These are phyloP conservation scores for Pharnaceum exiguum DNA, from an alignment of 148 eudicot genomes.

Conservation along the genomic window DNA sequence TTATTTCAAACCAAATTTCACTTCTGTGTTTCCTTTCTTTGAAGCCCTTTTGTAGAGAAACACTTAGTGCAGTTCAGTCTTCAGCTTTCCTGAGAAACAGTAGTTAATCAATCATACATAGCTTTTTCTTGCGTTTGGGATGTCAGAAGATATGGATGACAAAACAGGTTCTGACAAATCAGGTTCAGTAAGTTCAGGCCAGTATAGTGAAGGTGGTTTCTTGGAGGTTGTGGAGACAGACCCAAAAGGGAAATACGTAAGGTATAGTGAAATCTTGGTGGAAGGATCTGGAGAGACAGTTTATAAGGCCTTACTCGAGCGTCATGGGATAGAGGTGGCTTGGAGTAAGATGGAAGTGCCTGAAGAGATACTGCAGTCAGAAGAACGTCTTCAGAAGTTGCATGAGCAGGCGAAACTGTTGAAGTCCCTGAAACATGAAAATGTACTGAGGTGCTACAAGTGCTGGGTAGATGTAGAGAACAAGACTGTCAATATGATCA, in stretches of 20 bases:
- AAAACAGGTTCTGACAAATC: too few species aligned
- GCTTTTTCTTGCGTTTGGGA: too few species aligned
- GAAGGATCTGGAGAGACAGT: slow-evolving; percentile 17
- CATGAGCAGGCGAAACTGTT: slow-evolving; percentile 20
- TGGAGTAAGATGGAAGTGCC: slow-evolving; percentile 26
- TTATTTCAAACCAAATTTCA: too few species aligned
- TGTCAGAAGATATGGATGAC: too few species aligned
- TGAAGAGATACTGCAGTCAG: slow-evolving; percentile 7
- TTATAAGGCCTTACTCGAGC: slow-evolving; percentile 34
- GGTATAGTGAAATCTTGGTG: slow-evolving; percentile 7
- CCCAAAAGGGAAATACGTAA: slow-evolving; percentile 1
- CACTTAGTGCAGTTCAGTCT: too few species aligned
- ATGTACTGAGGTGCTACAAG: slow-evolving; percentile 20
- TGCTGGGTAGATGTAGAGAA: slow-evolving; percentile 19
- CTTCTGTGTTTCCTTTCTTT: too few species aligned
- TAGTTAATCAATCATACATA: too few species aligned
- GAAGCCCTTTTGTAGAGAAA: too few species aligned
- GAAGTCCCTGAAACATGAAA: slow-evolving; percentile 26
- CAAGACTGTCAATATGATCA: slow-evolving; percentile 25
- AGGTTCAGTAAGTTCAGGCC: too few species aligned
- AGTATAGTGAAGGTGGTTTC: too few species aligned
- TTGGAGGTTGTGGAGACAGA: slow-evolving; percentile 11
- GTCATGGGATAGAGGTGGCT: slow-evolving; percentile 35
- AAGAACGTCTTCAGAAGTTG: slow-evolving; percentile 5
- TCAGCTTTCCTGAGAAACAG: too few species aligned